A percentile compares a stretch with the other conserved stretches of the same genome.
These are phyloP conservation scores for Debaryomyces coudertii DNA, from an alignment of 1,139 yeast species.

Conservation along the genomic window DNA sequence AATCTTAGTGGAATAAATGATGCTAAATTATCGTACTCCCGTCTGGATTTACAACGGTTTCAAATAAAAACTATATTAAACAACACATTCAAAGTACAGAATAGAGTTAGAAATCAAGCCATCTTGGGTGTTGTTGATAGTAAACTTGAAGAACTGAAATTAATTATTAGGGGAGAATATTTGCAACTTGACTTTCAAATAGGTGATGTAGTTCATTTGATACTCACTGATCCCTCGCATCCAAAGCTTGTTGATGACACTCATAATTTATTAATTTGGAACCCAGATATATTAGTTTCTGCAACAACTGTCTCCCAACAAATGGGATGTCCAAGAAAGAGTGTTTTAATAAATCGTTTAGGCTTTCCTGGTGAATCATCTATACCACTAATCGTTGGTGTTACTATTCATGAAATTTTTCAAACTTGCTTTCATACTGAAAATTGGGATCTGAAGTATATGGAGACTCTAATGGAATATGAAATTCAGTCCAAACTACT, in stretches of 20 bases:
- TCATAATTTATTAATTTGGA: constrained; percentile 68
- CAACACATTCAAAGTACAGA: constrained; percentile 34
- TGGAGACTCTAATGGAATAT: constrained; percentile 48
- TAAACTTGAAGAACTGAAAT: constrained; percentile 32
- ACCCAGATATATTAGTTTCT: constrained; percentile 81
- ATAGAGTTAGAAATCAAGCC: constrained; percentile 43
- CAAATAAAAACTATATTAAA: constrained; percentile 44
- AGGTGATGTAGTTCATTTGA: constrained; percentile 63
- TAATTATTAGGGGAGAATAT: constrained; percentile 56
- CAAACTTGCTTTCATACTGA: constrained; percentile 62
- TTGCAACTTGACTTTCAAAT: constrained; percentile 41
- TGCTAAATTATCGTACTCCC: constrained; percentile 48
- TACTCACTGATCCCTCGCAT: constrained; percentile 45
- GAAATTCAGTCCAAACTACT: constrained; percentile 49
- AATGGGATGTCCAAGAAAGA: constrained; percentile 69
- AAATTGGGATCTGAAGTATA: constrained; percentile 45
- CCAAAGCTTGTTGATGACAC: constrained; percentile 56
- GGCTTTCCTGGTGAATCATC: constrained; percentile 59
- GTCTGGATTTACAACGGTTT: constrained; percentile 53
- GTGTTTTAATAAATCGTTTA: constrained; percentile 61
- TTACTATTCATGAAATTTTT: constrained; percentile 74
- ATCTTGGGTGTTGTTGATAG: constrained; percentile 51
- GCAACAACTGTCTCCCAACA: constrained; percentile 85
- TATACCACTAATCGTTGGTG: constrained; percentile 71
- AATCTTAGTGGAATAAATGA: constrained; percentile 21